Evolutionary conservation across 2,329 filamentous ascomycete genomes (phyloP).

Genomic region (Allantophomopsis cytisporea): DNA sequence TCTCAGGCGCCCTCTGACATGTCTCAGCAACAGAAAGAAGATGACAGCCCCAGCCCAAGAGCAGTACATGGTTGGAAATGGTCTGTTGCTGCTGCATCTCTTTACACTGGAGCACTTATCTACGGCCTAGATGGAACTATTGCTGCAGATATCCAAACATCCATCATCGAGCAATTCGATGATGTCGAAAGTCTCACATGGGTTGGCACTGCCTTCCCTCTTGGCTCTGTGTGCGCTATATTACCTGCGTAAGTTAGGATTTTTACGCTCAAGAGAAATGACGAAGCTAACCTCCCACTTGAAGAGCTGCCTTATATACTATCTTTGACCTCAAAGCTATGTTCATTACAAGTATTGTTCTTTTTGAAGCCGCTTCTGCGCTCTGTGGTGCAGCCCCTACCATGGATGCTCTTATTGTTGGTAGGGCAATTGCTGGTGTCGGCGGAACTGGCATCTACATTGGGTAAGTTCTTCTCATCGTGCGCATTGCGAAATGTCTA

Average conservation of each 20-base stretch:
- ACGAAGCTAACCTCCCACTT: too few relatives aligned
- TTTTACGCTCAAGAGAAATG: too few relatives aligned
- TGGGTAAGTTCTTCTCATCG: not conserved
- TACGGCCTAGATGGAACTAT: conserved; percentile 4
- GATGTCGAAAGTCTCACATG: conserved; percentile 11
- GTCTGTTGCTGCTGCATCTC: too few relatives aligned
- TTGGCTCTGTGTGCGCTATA: conserved; percentile 33
- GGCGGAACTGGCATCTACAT: conserved; percentile 3
- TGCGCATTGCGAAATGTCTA: not conserved
- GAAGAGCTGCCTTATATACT: not conserved
- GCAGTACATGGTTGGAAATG: too few relatives aligned
- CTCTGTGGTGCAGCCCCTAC: conserved; percentile 12
- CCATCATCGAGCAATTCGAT: conserved; percentile 11
- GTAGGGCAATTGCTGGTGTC: conserved; percentile 12
- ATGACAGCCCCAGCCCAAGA: too few relatives aligned
- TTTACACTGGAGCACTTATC: too few relatives aligned
- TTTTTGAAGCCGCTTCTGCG: conserved; percentile 8
- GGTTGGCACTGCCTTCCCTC: conserved; percentile 9
- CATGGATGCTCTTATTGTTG: conserved; percentile 13
- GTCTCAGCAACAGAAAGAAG: too few relatives aligned
- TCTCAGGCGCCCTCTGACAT: too few relatives aligned
- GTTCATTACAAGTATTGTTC: not conserved
- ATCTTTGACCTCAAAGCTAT: conserved; percentile 2
- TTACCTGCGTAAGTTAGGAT: conserved; percentile 25
- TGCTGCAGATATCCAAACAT: conserved; percentile 13